Conservation (phyloP, 345 rosid species). For the Microthlaspi erraticum region DNA sequence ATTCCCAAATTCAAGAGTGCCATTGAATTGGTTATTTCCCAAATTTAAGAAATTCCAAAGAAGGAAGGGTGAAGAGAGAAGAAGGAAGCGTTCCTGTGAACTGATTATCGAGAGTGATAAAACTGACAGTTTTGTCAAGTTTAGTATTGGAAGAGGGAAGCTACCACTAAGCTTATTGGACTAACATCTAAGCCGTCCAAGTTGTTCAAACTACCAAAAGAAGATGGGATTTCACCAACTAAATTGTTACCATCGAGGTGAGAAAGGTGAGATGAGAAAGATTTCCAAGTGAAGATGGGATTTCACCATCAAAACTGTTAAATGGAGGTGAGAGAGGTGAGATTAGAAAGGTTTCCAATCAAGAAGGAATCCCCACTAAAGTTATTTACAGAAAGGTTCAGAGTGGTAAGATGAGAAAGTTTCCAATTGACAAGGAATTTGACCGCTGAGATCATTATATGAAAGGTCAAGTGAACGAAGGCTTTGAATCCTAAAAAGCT, state of each 20-base stretch:
- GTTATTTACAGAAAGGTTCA: background rate
- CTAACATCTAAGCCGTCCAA: background rate
- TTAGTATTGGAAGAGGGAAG: background rate
- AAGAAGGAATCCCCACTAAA: background rate
- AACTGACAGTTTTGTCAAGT: background rate
- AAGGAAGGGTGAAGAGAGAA: constrained; percentile 11
- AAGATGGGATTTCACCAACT: background rate
- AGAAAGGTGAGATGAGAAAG: background rate
- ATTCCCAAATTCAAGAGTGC: constrained; percentile 18
- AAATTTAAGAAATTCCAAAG: background rate
- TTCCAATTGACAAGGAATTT: background rate
- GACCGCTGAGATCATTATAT: background rate
- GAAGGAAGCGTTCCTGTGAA: constrained; percentile 20
- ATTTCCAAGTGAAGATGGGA: constrained; percentile 1
- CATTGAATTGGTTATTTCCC: background rate
- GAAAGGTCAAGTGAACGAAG: background rate
- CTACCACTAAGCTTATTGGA: background rate
- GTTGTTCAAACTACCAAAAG: background rate
- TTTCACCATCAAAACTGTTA: background rate
- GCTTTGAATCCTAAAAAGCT: background rate
- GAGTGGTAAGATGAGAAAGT: constrained; percentile 1
- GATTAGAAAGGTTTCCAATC: background rate
- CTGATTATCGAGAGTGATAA: background rate
- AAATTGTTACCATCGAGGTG: background rate
- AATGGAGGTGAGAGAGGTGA: background rate